Percentiles rank a stretch among this genome's conserved stretches.
These are phyloP conservation scores for Beta macrorhiza DNA, from an alignment of 179 eudicot genomes.

Conservation along the genomic window DNA sequence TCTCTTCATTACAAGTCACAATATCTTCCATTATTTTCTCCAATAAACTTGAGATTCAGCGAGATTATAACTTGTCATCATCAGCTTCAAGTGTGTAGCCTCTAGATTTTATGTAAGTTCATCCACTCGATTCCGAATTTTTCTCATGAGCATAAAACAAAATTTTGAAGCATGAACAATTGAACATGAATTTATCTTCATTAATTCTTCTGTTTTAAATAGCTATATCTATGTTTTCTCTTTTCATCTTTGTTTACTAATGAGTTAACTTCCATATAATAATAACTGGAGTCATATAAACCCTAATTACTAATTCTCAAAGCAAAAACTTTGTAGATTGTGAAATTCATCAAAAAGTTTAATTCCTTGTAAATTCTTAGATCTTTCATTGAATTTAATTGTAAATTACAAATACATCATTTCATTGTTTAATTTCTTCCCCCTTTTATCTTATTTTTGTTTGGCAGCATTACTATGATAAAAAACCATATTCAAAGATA, in stretches of 20 bases:
- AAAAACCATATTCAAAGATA: conserved; percentile 32
- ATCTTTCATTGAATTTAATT: not conserved
- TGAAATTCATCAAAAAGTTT: not conserved
- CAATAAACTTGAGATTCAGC: not conserved
- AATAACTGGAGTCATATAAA: not conserved
- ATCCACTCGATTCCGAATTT: not conserved
- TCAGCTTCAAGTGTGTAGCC: not conserved
- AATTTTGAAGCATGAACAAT: not conserved
- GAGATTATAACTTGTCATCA: not conserved
- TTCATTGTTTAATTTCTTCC: not conserved
- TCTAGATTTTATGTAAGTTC: conserved; percentile 17
- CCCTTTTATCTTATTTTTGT: not conserved
- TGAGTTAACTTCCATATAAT: not conserved
- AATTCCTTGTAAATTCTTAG: not conserved
- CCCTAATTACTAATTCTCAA: conserved; percentile 15
- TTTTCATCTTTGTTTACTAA: not conserved
- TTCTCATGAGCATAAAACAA: not conserved
- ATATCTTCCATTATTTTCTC: not conserved
- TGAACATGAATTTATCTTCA: not conserved
- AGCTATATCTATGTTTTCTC: not conserved
- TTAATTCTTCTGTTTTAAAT: not conserved
- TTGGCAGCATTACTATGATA: conserved; percentile 13
- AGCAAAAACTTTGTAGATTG: not conserved
- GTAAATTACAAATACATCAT: not conserved
- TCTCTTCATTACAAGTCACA: not conserved